Conservation (phyloP, 176 grass and related monocot species). For the Microstegium vimineum region DNA sequence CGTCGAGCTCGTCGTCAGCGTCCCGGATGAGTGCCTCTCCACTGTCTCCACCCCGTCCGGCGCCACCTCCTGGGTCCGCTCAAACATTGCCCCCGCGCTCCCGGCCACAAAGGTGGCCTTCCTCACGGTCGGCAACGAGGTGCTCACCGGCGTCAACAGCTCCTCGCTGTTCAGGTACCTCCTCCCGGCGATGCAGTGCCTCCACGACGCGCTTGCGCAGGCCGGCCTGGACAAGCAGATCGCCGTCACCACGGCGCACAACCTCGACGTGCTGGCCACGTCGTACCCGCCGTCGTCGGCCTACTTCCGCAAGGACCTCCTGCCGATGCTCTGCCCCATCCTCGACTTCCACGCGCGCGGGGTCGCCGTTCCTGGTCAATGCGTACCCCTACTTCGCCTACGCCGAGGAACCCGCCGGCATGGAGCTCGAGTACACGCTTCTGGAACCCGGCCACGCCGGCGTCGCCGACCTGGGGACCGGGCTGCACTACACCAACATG, state of each 20-base stretch:
- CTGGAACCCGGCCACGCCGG: slow-evolving; percentile 37
- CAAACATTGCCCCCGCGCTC: slow-evolving; percentile 46
- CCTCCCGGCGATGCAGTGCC: slow-evolving; percentile 71
- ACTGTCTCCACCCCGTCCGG: slow-evolving; percentile 36
- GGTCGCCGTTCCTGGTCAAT: slow-evolving; percentile 66
- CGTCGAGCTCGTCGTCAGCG: slow-evolving; percentile 58
- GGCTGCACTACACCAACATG: slow-evolving; percentile 60
- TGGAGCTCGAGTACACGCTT: slow-evolving; percentile 55
- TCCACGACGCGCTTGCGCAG: slow-evolving; percentile 52
- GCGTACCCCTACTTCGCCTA: slow-evolving; percentile 95
- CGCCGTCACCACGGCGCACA: slow-evolving; percentile 59
- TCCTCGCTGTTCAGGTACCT: slow-evolving; percentile 24
- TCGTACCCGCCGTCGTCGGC: slow-evolving; percentile 71
- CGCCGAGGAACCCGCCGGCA: slow-evolving; percentile 40
- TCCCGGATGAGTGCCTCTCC: slow-evolving; percentile 50
- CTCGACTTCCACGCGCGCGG: slow-evolving; percentile 59
- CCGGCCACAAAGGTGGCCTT: slow-evolving; percentile 58
- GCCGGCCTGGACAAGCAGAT: slow-evolving; percentile 42
- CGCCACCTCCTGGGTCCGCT: slow-evolving; percentile 44
- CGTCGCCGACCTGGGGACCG: slow-evolving; percentile 36
- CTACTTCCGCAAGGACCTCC: slow-evolving; percentile 51
- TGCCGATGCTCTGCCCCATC: slow-evolving; percentile 57
- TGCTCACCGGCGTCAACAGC: slow-evolving; percentile 57
- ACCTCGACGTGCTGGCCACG: slow-evolving; percentile 55
- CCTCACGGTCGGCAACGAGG: slow-evolving; percentile 74